Evolutionary conservation across 345 rosid species (phyloP).

Genomic region (Eucalyptus erythrocorys): DNA sequence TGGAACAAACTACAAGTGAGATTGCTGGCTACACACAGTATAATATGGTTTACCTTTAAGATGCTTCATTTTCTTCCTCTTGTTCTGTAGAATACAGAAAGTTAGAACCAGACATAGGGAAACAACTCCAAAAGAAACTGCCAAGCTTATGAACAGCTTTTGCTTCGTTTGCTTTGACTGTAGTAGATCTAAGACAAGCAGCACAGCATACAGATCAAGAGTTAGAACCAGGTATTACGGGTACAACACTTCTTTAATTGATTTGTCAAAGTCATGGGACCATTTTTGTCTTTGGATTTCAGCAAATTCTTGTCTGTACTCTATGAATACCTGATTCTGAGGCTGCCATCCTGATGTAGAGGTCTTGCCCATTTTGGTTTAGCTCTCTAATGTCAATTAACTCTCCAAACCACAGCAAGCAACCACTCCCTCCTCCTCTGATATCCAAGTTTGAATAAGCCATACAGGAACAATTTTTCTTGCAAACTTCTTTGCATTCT

Average conservation of each 20-base stretch:
- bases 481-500: conserved; percentile 24
- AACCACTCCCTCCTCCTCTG: conserved; percentile 15
- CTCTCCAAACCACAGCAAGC: background rate
- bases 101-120: background rate
- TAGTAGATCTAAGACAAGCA: background rate
- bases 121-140: background rate
- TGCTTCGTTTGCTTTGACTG: background rate
- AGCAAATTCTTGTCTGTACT: background rate
- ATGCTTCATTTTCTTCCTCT: background rate
- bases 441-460: conserved; percentile 32
- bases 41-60: background rate
- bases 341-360: conserved; percentile 2
- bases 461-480: conserved; percentile 35
- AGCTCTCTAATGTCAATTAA: background rate
- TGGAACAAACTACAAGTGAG: background rate
- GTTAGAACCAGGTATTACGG: background rate
- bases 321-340: background rate
- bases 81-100: background rate
- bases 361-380: background rate
- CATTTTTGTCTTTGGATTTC: background rate
- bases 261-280: background rate
- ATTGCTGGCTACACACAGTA: background rate
- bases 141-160: background rate
- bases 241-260: background rate
- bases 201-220: background rate